Conservation (phyloP, 108 stramenopile species). For the Phaeodactylum tricornutum region DNA sequence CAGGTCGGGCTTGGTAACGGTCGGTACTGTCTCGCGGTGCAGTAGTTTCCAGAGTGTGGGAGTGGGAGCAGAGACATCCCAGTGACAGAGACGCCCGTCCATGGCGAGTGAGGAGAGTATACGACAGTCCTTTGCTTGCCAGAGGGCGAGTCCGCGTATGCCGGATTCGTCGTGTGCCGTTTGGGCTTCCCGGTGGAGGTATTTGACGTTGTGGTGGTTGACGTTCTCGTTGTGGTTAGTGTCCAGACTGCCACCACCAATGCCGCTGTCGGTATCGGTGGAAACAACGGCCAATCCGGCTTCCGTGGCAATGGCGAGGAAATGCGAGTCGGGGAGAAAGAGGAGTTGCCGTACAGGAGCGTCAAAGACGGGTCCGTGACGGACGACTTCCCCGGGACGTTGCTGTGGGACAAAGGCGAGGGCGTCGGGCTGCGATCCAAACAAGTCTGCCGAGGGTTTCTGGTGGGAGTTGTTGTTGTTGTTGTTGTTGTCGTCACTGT, state of each 20-base stretch:
- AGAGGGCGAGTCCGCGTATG: constrained; percentile 35
- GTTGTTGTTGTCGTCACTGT: constrained; percentile 8
- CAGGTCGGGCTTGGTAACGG: constrained; percentile 31
- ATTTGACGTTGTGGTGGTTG: too few relatives aligned
- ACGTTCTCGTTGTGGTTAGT: too few relatives aligned
- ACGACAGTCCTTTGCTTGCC: neutral
- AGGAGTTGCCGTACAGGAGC: constrained; percentile 48
- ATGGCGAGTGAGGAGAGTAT: constrained; percentile 38
- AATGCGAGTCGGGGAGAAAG: constrained; percentile 25
- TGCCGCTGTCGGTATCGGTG: constrained; percentile 20
- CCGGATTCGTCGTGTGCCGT: constrained; percentile 34
- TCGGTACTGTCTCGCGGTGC: constrained; percentile 13
- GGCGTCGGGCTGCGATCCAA: constrained; percentile 3
- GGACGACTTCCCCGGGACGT: constrained; percentile 4
- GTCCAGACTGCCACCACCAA: too few relatives aligned
- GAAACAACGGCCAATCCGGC: constrained; percentile 39
- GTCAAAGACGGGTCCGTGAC: constrained; percentile 34
- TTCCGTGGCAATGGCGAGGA: constrained; percentile 53
- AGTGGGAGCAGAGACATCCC: constrained; percentile 26
- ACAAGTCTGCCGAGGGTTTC: constrained; percentile 6
- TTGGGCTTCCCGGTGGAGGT: constrained; percentile 15
- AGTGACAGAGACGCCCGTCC: constrained; percentile 51
- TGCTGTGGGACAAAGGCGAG: neutral
- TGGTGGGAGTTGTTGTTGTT: constrained; percentile 1
- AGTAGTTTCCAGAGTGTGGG: constrained; percentile 26